These are phyloP conservation scores for Candida xyloterini DNA, from an alignment of 805 yeast species.

Conservation along the genomic window DNA sequence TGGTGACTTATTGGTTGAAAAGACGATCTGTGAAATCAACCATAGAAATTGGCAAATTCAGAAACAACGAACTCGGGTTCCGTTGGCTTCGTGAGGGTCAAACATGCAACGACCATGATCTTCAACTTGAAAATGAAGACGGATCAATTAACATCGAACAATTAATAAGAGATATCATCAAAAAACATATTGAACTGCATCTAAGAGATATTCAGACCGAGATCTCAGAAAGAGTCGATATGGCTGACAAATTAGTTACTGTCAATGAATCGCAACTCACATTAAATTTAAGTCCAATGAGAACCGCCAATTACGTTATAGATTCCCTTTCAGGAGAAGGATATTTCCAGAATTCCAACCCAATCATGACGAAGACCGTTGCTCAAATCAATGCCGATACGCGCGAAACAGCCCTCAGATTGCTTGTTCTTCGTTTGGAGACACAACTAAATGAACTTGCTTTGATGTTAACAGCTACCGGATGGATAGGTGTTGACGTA, in stretches of 20 bases:
- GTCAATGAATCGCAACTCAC: constrained; percentile 24
- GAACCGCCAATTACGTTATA: constrained; percentile 30
- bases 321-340: constrained; percentile 40
- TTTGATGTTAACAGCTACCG: constrained; percentile 58
- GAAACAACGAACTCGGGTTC: constrained; percentile 46
- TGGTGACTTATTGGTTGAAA: constrained; percentile 64
- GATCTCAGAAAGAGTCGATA: constrained; percentile 27
- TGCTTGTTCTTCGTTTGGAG: constrained; percentile 48
- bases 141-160: constrained; percentile 37
- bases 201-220: constrained; percentile 34
- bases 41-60: constrained; percentile 58
- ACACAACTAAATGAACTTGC: constrained; percentile 49
- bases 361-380: constrained; percentile 34
- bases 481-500: constrained; percentile 63
- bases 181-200: constrained; percentile 38
- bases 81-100: constrained; percentile 63
- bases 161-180: constrained; percentile 37
- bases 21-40: constrained; percentile 49
- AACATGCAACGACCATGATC: constrained; percentile 19
- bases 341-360: constrained; percentile 45
- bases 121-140: constrained; percentile 33
- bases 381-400: constrained; percentile 31
- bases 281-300: constrained; percentile 29
- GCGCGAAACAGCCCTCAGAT: constrained; percentile 26
- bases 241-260: constrained; percentile 30